Base-by-base conservation (phyloP, 768 basidiomycete species). In the Roridomyces roridus region DNA sequence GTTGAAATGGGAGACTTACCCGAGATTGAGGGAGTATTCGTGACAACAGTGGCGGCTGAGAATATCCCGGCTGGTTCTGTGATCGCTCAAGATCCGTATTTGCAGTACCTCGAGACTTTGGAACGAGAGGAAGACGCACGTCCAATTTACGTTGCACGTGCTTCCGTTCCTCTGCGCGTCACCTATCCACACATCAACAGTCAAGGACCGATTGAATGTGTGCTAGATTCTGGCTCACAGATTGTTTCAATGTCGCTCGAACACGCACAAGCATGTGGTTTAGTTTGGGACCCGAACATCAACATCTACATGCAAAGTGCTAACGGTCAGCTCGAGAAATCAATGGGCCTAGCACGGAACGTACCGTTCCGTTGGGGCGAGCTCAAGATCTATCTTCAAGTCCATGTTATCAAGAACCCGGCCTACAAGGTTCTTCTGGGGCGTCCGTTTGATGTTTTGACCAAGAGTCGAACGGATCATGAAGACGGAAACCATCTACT, bases 391-490 rank as follows among this genome's bases (percentile, higher is more conserved):
- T 69, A 64, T 25, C 18, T 72, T 1, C 70, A 73, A 55, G 62
- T 70, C 1, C 71, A 72, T 29, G 54, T 72, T 5, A 63, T 72
- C 3, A 26, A 51, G 17, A 52, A 47, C 4, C 62, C 64, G 0
- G 60, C 70, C 0, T 73, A 73, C 40, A 52, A 57, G 4, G 62
- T 73, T 4, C 31, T 73, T 1, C 36, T 74, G 0, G 71, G 71
- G 2, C 41, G 70, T 17, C 70, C 72, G 5, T 71, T 74, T 37
- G 67, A 70, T 51, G 62, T 65, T 1, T 25, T 72, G 0, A 69
- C 68, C 1, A 24, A 68, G 58, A 35, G 46, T 43, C 9, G 49
- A 66, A 50, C 46, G 2, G 69, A 66, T 39, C 42, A 42, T 11
- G 26, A 29, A 3, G 51, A 66, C 39, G 70, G 64, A 9, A 51